Percentiles rank a stretch among this genome's conserved stretches.
phyloP scores from a whole-genome alignment of 2,329 filamentous ascomycete genomes.

The Tympanopsis confertula region DNA sequence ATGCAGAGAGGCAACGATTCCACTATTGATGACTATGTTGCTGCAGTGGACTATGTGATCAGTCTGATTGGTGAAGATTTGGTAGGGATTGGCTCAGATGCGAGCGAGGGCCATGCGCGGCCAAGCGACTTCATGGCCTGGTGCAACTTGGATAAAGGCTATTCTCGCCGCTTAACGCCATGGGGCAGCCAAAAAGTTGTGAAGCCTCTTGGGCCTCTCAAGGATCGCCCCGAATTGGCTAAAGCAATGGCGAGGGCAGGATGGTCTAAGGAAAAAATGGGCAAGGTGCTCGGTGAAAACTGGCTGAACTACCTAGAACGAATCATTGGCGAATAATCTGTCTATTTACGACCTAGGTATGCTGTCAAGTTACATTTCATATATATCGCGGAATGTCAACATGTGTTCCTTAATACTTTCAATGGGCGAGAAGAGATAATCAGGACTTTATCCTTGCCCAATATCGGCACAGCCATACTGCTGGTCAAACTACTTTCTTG shows the following conservation, averaged over 20 bases:
- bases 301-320: conserved; percentile 23
- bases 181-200: conserved; percentile 26
- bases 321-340: conserved; percentile 12
- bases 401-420: too few species aligned
- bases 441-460: too few species aligned
- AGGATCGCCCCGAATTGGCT: conserved; percentile 18
- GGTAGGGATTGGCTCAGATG: conserved; percentile 23
- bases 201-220: conserved; percentile 23
- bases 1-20: conserved; percentile 25
- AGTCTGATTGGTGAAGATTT: conserved; percentile 20
- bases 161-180: conserved; percentile 20
- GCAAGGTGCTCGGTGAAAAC: conserved; percentile 24
- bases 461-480: too few species aligned
- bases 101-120: conserved; percentile 22
- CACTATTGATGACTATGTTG: conserved; percentile 26
- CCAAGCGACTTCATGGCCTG: conserved; percentile 25
- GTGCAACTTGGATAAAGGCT: conserved; percentile 28
- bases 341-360: too few species aligned
- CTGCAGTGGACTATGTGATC: conserved; percentile 24
- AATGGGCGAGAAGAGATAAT: too few species aligned
- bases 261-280: conserved; percentile 22
- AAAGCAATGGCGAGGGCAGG: conserved; percentile 22
- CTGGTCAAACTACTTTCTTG: too few species aligned
- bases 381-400: too few species aligned
- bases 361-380: too few species aligned